Percentiles rank a stretch among this genome's conserved stretches.
Evolutionary conservation across 2,329 filamentous ascomycete genomes (phyloP).

Genomic region (Thelonectria rubi): DNA sequence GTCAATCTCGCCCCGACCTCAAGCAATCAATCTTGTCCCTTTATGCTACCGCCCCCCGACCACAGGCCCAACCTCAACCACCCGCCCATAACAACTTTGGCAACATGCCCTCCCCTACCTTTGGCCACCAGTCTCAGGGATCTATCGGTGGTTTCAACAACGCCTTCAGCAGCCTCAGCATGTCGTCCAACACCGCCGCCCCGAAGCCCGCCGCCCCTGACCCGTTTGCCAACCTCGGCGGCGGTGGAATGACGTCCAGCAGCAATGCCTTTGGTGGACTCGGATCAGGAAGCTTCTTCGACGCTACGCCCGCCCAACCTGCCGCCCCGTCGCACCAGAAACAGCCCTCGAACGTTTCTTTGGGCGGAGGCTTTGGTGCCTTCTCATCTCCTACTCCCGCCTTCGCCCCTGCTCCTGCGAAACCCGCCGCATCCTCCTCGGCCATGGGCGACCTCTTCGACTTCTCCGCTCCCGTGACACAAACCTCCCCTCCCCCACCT

Average conservation of each 20-base stretch:
- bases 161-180: conserved; percentile 68
- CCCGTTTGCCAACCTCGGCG: conserved; percentile 71
- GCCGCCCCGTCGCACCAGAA: conserved; percentile 59
- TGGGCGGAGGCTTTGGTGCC: conserved; percentile 73
- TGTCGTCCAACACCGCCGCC: conserved; percentile 49
- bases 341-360: conserved; percentile 65
- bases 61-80: conserved; percentile 66
- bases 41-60: conserved; percentile 84
- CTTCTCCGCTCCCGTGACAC: conserved; percentile 65
- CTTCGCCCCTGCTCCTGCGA: conserved; percentile 47
- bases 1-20: conserved; percentile 85
- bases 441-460: conserved; percentile 85
- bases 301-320: conserved; percentile 72
- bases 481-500: conserved; percentile 55
- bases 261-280: conserved; percentile 59
- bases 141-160: conserved; percentile 76
- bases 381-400: conserved; percentile 59
- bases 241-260: conserved; percentile 49
- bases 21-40: conserved; percentile 98
- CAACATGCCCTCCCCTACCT: conserved; percentile 68
- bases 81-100: conserved; percentile 72
- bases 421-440: conserved; percentile 60
- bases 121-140: conserved; percentile 59
- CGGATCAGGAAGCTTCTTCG: conserved; percentile 85
- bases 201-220: conserved; percentile 55